Conservation (phyloP, 2,329 filamentous ascomycete genomes). For the Cercospora brassicicola region DNA sequence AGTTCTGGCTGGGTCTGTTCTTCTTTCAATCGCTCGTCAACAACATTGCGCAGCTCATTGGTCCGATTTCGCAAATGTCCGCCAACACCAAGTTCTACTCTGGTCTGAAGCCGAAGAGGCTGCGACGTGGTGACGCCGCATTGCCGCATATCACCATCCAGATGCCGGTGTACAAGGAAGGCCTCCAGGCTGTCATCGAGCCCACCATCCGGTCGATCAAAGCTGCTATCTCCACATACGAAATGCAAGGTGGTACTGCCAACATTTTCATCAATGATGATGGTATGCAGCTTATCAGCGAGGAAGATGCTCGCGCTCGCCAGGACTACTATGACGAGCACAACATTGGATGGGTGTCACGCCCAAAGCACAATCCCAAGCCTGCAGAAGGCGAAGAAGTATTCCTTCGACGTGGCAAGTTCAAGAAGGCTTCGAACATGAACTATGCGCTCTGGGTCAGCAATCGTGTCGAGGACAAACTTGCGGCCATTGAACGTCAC, state of each 20-base stretch:
- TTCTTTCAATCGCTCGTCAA: constrained; percentile 51
- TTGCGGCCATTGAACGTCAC: constrained; percentile 58
- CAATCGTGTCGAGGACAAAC: constrained; percentile 68
- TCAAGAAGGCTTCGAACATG: constrained; percentile 75
- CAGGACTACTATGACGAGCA: constrained; percentile 54
- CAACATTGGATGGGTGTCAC: constrained; percentile 53
- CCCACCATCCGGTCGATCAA: constrained; percentile 43
- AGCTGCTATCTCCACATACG: constrained; percentile 52
- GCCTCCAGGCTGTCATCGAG: constrained; percentile 42
- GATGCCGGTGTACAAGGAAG: constrained; percentile 47
- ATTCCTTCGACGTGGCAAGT: constrained; percentile 62
- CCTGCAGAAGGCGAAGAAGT: constrained; percentile 51
- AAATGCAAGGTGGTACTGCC: constrained; percentile 61
- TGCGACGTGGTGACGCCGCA: constrained; percentile 38
- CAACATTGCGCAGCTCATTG: constrained; percentile 46
- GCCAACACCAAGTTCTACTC: constrained; percentile 51
- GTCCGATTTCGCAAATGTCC: constrained; percentile 48
- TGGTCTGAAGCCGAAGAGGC: constrained; percentile 43
- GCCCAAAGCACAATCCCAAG: constrained; percentile 54
- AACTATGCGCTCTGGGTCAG: constrained; percentile 66
- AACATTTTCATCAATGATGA: constrained; percentile 70
- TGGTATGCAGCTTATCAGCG: constrained; percentile 62
- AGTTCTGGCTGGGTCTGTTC: constrained; percentile 60
- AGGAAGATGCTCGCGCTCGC: constrained; percentile 46
- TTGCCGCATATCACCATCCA: constrained; percentile 59